phyloP scores from a whole-genome alignment of 2,329 filamentous ascomycete species.

The Pezicula neosporulosa region DNA sequence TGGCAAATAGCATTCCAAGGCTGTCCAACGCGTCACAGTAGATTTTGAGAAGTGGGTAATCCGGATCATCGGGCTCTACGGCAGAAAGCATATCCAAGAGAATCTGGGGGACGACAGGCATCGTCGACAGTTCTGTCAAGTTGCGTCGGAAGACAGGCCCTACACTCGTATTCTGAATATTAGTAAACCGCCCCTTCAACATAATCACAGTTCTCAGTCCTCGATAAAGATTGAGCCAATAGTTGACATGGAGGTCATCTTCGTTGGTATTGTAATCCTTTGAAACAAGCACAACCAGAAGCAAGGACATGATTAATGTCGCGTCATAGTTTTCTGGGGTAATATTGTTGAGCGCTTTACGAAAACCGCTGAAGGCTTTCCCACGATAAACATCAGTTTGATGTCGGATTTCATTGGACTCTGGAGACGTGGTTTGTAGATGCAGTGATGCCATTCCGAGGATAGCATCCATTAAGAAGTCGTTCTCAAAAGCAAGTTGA shows the following conservation, averaged over 20 bases:
- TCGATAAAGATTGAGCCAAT: conserved; percentile 22
- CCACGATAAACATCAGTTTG: conserved; percentile 20
- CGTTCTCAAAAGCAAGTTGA: conserved; percentile 24
- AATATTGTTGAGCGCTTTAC: conserved; percentile 15
- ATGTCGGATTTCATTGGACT: conserved; percentile 5
- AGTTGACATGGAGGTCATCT: conserved; percentile 18
- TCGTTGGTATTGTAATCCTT: conserved; percentile 8
- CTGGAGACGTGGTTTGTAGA: conserved; percentile 15
- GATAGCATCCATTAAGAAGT: conserved; percentile 22
- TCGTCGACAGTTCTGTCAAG: conserved; percentile 10
- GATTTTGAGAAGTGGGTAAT: conserved; percentile 15
- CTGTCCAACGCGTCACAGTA: conserved; percentile 22
- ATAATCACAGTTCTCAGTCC: conserved; percentile 16
- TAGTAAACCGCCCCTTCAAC: neutral
- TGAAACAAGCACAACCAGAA: conserved; percentile 21
- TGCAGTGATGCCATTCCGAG: conserved; percentile 25
- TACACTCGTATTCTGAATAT: conserved; percentile 7
- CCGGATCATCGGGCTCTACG: conserved; percentile 19
- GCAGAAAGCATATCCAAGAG: conserved; percentile 20
- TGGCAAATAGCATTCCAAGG: conserved; percentile 23
- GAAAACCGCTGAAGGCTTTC: conserved; percentile 19
- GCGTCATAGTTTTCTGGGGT: conserved; percentile 19
- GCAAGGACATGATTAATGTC: conserved; percentile 20
- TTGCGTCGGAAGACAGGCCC: conserved; percentile 20
- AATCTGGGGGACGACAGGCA: conserved; percentile 17